Base-by-base conservation (phyloP, 148 eudicot genomes). In the Agrostemma githago region DNA sequence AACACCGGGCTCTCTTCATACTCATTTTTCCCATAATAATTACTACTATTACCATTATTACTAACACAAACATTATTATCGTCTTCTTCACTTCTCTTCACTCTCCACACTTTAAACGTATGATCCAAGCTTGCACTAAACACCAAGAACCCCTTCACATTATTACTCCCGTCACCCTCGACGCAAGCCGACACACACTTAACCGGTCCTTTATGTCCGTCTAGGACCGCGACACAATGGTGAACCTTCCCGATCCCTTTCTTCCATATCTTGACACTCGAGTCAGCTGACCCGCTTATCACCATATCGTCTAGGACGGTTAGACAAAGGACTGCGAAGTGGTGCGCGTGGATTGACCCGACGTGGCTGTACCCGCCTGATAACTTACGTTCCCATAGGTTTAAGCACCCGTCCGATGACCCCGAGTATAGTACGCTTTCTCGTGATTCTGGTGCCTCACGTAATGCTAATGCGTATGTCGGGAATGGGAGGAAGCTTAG, bases 231-330 rank as follows among this genome's bases (percentile, higher is more conserved):
- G n/a, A 89, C 77, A 77, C 89, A 89, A 57, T 82, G 80, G 70
- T 89, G 91, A 38, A 58, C 71, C 19, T 77, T 81, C 34, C 87
- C 84, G 70, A 80, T 82, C 21, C 83, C 94, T 65, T 91, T 62
- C 72, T 84, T 83, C 94, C 94, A 89, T 2, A 89, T 72, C 82
- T 91, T 80, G 6, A 89, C 82, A 0, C 89, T 86, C 15, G 89
- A 77, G 62, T 89, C 94, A 78, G 88, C 94, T 1, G 94, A 89
- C 4, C 94, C 91, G 42, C 95, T 89, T 3, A 89, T 81, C 8
- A 89, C 66, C 61, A 89, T 41, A 67, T 83, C 79, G 46, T 81
- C 87, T 0, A 89, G 70, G 10, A 85, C 79, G 3, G 71, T 86
- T 15, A 89, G 62, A 21, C 88, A 84, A 21, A 89, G 91, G 19